Conservation (phyloP, 129 eudicot genomes). For the Escallonia rubra region DNA sequence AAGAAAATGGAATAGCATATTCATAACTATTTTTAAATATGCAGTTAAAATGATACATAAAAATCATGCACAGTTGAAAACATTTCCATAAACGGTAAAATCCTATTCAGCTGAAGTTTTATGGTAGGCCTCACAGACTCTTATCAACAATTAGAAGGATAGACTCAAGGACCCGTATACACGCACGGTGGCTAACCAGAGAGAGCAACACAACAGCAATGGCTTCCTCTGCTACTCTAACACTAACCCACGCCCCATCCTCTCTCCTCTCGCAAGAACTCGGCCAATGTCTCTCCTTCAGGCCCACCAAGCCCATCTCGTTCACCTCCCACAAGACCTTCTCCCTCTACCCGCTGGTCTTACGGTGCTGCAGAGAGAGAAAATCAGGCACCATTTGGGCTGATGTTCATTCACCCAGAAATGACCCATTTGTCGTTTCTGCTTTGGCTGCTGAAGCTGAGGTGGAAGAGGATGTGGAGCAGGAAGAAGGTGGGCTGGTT, state of each 20-base stretch:
- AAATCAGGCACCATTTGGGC: constrained; percentile 22
- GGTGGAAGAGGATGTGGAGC: constrained; percentile 38
- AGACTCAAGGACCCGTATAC: no score
- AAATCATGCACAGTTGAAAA: no score
- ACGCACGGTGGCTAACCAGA: no score
- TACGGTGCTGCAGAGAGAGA: constrained; percentile 20
- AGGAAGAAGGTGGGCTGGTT: constrained; percentile 21
- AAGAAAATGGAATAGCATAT: no score
- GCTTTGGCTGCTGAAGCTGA: constrained; percentile 62
- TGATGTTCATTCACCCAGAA: constrained; percentile 13
- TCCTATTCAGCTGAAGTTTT: no score
- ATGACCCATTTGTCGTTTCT: constrained; percentile 23
- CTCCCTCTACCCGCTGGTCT: constrained; percentile 32
- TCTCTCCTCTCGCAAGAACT: constrained; percentile 41
- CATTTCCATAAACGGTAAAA: no score
- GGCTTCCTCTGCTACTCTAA: constrained; percentile 35
- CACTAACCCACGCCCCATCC: constrained; percentile 41
- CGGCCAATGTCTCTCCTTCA: constrained; percentile 29
- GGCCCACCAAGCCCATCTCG: constrained; percentile 26
- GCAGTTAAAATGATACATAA: no score
- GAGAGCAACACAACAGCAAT: constrained; percentile 1
- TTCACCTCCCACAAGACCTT: constrained; percentile 31
- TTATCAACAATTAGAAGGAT: no score
- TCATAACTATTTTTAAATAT: no score
- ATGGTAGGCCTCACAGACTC: no score